These are phyloP conservation scores for Melanogaster broomeanus DNA, from an alignment of 768 basidiomycete genomes.

Conservation along the genomic window DNA sequence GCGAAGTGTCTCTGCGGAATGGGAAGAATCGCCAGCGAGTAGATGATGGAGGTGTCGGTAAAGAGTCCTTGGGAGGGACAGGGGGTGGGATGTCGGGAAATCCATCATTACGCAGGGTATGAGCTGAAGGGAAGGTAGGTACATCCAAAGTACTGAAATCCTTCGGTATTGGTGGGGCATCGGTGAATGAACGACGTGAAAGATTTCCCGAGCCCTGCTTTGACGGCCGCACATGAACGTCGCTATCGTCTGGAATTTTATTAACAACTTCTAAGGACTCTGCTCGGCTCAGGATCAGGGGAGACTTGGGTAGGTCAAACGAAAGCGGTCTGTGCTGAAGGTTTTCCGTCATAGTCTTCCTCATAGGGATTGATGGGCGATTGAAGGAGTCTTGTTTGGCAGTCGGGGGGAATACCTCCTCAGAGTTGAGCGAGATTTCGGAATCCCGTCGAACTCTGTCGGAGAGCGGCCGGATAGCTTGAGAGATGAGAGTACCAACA, in stretches of 20 bases:
- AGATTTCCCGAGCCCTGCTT: conserved; percentile 14
- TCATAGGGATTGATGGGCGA: conserved; percentile 8
- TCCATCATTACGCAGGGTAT: conserved; percentile 11
- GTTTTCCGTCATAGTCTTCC: conserved; percentile 11
- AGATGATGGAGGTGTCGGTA: conserved; percentile 23
- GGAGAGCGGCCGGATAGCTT: conserved; percentile 52
- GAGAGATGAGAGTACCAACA: conserved; percentile 54
- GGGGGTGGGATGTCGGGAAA: conserved; percentile 28
- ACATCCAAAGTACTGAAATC: conserved; percentile 9
- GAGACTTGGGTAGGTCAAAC: conserved; percentile 21
- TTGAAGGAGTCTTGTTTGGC: conserved; percentile 24
- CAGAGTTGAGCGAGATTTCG: conserved; percentile 31
- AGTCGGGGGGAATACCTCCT: conserved; percentile 11
- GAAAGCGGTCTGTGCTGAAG: conserved; percentile 18
- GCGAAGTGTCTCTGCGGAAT: conserved; percentile 41
- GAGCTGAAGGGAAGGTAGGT: conserved; percentile 11
- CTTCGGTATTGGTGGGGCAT: conserved; percentile 6
- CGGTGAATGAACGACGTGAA: conserved; percentile 16
- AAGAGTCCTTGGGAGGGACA: conserved; percentile 29
- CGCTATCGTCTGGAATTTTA: neutral
- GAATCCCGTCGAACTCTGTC: conserved; percentile 40
- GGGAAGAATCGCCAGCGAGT: conserved; percentile 55
- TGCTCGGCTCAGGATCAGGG: conserved; percentile 14
- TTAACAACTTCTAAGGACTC: conserved; percentile 33
- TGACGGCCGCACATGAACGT: conserved; percentile 6